phyloP scores from a whole-genome alignment of 768 basidiomycete species.

The Lactarius pseudohatsudake region DNA sequence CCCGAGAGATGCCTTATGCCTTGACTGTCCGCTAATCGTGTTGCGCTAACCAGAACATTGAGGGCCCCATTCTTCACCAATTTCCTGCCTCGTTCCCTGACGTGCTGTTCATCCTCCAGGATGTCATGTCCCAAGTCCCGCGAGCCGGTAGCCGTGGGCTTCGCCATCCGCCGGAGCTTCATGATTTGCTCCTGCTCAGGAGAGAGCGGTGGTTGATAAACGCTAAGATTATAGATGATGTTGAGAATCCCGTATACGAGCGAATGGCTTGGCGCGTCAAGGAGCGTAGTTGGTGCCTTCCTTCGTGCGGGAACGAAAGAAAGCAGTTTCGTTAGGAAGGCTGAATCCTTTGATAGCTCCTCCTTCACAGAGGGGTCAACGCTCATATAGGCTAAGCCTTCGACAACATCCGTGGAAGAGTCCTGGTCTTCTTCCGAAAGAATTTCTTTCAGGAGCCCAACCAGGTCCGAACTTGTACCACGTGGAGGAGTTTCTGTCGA shows the following conservation, averaged over 20 bases:
- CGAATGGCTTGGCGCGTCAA: conserved; percentile 43
- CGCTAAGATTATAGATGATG: conserved; percentile 72
- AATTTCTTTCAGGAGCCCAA: conserved; percentile 36
- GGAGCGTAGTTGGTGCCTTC: conserved; percentile 21
- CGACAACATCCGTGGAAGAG: conserved; percentile 64
- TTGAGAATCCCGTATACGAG: conserved; percentile 76
- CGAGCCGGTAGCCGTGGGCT: conserved; percentile 30
- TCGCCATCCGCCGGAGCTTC: conserved; percentile 75
- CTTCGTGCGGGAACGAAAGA: conserved; percentile 32
- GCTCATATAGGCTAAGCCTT: conserved; percentile 79
- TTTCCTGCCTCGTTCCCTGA: conserved; percentile 57
- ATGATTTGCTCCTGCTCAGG: conserved; percentile 84
- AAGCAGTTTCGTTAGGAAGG: conserved; percentile 51
- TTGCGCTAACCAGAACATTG: conserved; percentile 56
- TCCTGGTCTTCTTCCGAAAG: conserved; percentile 26
- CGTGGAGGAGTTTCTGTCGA: conserved; percentile 17
- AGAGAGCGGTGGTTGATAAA: conserved; percentile 66
- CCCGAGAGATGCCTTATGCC: conserved; percentile 60
- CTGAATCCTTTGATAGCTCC: conserved; percentile 47
- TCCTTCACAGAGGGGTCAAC: conserved; percentile 60
- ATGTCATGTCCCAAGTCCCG: conserved; percentile 24
- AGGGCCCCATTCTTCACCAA: conserved; percentile 64
- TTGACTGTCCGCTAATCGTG: conserved; percentile 59
- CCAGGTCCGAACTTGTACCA: conserved; percentile 14
- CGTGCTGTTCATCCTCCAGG: conserved; percentile 66